phyloP scores from a whole-genome alignment of 2,329 filamentous ascomycete genomes.

The Zopfia rhizophila region DNA sequence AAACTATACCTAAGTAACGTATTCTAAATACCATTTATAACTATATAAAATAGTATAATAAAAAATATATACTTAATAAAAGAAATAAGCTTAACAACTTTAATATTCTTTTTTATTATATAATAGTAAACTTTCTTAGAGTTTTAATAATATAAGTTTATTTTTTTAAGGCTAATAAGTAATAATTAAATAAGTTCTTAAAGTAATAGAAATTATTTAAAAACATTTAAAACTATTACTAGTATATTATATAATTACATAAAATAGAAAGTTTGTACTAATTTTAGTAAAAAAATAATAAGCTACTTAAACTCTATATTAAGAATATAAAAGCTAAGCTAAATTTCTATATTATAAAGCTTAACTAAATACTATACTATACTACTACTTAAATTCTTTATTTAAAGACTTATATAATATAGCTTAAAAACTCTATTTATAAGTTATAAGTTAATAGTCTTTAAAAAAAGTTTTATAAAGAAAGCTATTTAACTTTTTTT shows the following conservation, averaged over 20 bases:
- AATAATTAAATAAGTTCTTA: constrained; percentile 2
- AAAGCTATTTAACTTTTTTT: too few species aligned
- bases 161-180: background rate
- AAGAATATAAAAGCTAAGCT: constrained; percentile 1
- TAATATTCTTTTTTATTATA: too few species aligned
- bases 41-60: background rate
- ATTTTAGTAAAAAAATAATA: too few species aligned
- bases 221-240: constrained; percentile 1
- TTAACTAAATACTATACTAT: constrained; percentile 3
- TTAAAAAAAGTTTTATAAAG: too few species aligned
- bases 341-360: too few species aligned
- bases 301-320: background rate
- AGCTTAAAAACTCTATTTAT: background rate
- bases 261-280: too few species aligned
- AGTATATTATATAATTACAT: background rate
- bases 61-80: too few species aligned
- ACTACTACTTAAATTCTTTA: background rate
- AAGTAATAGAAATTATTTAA: constrained; percentile 5
- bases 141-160: background rate
- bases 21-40: constrained; percentile 1
- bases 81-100: too few species aligned
- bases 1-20: background rate
- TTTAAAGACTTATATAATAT: background rate
- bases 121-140: too few species aligned
- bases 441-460: too few species aligned